A percentile compares a stretch with the other conserved stretches of the same genome.
Conservation (phyloP, 2,329 filamentous ascomycete genomes). For the Nemania sp. region DNA sequence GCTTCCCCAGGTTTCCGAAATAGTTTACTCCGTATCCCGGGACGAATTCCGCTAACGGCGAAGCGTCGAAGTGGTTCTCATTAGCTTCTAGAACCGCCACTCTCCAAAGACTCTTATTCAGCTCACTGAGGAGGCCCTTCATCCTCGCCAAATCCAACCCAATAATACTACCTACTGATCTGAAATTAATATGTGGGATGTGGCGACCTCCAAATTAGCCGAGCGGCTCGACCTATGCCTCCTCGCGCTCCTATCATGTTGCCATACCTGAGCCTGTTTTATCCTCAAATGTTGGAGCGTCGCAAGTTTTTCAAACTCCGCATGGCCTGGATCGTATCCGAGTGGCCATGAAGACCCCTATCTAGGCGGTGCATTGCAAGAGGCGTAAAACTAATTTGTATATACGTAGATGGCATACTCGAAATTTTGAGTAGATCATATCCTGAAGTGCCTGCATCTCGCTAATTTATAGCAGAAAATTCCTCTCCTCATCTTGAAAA, state of each 20-base stretch:
- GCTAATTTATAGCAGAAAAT: background rate
- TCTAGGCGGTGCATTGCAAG: background rate
- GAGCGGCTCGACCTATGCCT: conserved; percentile 23
- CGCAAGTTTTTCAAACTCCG: conserved; percentile 20
- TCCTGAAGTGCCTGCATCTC: background rate
- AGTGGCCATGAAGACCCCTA: background rate
- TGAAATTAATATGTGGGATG: conserved; percentile 31
- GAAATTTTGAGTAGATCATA: background rate
- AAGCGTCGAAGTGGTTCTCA: no score
- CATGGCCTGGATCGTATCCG: no score
- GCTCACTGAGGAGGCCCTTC: background rate
- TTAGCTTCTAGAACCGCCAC: conserved; percentile 1
- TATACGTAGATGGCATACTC: background rate
- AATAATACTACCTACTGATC: conserved; percentile 15
- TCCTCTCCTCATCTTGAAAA: background rate
- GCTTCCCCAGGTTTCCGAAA: conserved; percentile 29
- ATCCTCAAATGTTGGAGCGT: conserved; percentile 11
- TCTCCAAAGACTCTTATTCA: background rate
- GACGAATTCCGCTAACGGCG: conserved; percentile 19
- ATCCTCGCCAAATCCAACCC: background rate
- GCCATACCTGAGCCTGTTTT: conserved; percentile 4
- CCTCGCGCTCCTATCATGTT: background rate
- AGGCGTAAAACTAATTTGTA: background rate
- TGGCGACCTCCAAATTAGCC: conserved; percentile 31
- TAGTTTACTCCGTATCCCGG: conserved; percentile 14